Base-by-base conservation (phyloP, 2,329 filamentous ascomycete genomes). In the Lecanicillium sp. region DNA sequence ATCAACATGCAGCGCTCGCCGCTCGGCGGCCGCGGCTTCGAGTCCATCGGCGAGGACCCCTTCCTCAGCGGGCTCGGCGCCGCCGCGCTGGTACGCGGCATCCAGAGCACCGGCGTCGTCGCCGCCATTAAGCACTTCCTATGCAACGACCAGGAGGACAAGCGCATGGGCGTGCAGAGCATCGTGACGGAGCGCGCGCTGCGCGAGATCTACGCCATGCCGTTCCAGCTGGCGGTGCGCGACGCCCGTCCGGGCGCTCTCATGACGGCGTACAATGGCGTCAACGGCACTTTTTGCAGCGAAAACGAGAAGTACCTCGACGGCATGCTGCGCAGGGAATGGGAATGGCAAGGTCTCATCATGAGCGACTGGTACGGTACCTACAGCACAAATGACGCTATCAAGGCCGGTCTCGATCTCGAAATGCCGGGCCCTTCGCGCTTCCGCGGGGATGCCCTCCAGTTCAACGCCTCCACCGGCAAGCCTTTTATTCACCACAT, bases 1-100 rank as follows among this genome's bases (percentile, higher is more conserved):
- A 79, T 83, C 58, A 81, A 81, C 59, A 81, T 81, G 69, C 76
- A 80, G 56, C 70, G 78, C 40, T 75, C 72, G 5, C 79, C 77
- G n/a, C 68, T 81, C 2, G 78, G 78, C 20, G 78, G 78, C 9
- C 72, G 78, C 44, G 78, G 77, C 30, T 81, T 81, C 53, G 78
- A 81, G 62, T 79, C 75, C 8, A 69, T 80, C 42, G 68, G 74
- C 36, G 77, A 81, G 56, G 78, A 81, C 55, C 77, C 78, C 11
- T 69, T 79, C 55, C 67, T 81, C 20, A 71, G 76, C 20, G 78
- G 78, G 0, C 65, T 77, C 14, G 72, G 74, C 9, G 75, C 77
- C 3, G 74, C 73, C 7, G 70, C 74, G 24, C 65, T 80, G 24
- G 67, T 79, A 30, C 68, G 67, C 35, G 78, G 78, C 12, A 78